Evolutionary conservation across 148 eudicot genomes (phyloP).

Genomic region (Arctostaphylos glauca): DNA sequence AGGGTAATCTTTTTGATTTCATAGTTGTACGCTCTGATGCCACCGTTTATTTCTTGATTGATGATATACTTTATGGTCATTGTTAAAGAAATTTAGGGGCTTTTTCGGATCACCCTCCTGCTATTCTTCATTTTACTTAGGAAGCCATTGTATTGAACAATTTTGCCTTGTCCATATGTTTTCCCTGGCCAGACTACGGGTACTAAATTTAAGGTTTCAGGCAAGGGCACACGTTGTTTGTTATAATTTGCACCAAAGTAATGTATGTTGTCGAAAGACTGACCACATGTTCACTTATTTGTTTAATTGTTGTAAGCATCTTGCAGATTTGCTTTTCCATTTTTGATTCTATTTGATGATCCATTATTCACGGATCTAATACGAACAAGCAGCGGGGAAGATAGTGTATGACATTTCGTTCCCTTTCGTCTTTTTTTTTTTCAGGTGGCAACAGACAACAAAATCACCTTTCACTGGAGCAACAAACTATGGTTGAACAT

Average conservation of each 20-base stretch:
- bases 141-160: background rate
- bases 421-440: background rate
- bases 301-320: background rate
- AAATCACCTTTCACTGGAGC: background rate
- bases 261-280: background rate
- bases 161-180: background rate
- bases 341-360: slow-evolving; percentile 1
- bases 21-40: background rate
- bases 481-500: slow-evolving; percentile 16
- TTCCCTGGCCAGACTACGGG: background rate
- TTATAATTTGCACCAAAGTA: background rate
- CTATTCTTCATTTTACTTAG: background rate
- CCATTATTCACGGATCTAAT: background rate
- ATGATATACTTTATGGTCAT: background rate
- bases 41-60: background rate
- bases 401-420: background rate
- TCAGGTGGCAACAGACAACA: slow-evolving; percentile 17
- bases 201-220: background rate
- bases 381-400: background rate
- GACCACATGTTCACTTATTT: background rate
- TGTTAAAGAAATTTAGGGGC: background rate
- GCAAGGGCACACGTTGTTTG: background rate
- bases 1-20: background rate
- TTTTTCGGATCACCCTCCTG: background rate
- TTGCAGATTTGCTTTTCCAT: background rate